phyloP scores from a whole-genome alignment of 2,329 filamentous ascomycete genomes.

The Sphaceloma murrayae region DNA sequence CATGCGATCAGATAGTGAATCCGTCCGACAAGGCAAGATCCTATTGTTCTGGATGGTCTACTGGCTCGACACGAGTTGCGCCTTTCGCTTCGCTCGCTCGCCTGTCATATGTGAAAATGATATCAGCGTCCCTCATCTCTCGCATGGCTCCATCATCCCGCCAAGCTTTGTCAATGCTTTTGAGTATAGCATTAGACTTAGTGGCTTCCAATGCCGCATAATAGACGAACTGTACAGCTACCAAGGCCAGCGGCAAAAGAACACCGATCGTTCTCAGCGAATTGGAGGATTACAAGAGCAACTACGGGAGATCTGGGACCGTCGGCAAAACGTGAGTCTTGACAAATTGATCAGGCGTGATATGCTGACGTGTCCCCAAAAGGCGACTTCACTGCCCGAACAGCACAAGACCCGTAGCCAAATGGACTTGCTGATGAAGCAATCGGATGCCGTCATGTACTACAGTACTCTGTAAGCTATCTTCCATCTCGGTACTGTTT shows the following conservation, averaged over 20 bases:
- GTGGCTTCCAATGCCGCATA: slow-evolving; percentile 48
- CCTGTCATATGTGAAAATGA: slow-evolving; percentile 51
- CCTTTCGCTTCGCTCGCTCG: slow-evolving; percentile 40
- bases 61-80: slow-evolving; percentile 42
- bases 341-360: too few species aligned
- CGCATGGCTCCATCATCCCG: slow-evolving; percentile 17
- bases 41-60: slow-evolving; percentile 54
- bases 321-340: neutral
- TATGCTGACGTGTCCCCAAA: too few species aligned
- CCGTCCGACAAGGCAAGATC: slow-evolving; percentile 26
- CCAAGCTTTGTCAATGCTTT: slow-evolving; percentile 42
- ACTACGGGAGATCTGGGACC: neutral
- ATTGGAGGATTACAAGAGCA: neutral
- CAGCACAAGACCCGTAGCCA: too few species aligned
- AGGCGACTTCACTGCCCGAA: too few species aligned
- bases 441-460: slow-evolving; percentile 3
- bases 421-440: neutral
- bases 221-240: slow-evolving; percentile 51
- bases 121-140: slow-evolving; percentile 41
- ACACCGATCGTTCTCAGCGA: too few species aligned
- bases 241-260: too few species aligned
- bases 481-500: neutral
- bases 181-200: slow-evolving; percentile 46
- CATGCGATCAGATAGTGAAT: slow-evolving; percentile 16
- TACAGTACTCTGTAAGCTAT: neutral